phyloP scores from a whole-genome alignment of 371 early-diverging fungal genomes.

The Mucor lusitanicus region DNA sequence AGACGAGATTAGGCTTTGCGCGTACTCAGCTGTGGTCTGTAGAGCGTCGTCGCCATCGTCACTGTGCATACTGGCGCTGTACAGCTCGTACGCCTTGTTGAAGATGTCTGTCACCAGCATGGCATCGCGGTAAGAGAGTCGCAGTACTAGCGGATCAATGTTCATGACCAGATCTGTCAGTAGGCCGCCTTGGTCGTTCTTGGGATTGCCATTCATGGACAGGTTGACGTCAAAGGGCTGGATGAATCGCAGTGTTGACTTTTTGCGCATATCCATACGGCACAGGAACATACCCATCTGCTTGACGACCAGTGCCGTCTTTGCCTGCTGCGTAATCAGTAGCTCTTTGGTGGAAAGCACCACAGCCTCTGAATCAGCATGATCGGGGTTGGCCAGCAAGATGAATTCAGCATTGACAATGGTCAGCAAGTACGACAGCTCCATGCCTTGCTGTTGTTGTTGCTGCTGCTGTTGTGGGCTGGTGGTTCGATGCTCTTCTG shows the following conservation, averaged over 20 bases:
- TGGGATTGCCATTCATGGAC: slow-evolving; percentile 65
- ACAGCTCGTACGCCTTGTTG: slow-evolving; percentile 72
- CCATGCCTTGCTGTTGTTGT: slow-evolving; percentile 24
- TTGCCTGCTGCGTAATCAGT: slow-evolving; percentile 75
- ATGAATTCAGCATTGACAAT: slow-evolving; percentile 87
- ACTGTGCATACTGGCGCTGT: slow-evolving; percentile 19
- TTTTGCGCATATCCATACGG: slow-evolving; percentile 81
- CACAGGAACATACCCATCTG: slow-evolving; percentile 92
- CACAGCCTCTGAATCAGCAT: slow-evolving; percentile 82
- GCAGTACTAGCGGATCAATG: slow-evolving; percentile 69
- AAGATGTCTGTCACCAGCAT: slow-evolving; percentile 82
- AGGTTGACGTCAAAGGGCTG: slow-evolving; percentile 85
- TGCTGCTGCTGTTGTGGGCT: slow-evolving; percentile 8
- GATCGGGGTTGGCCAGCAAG: slow-evolving; percentile 80
- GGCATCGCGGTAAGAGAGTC: slow-evolving; percentile 84
- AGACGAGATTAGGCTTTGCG: slow-evolving; percentile 3
- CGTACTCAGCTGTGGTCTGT: neutral
- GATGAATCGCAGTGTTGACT: slow-evolving; percentile 83
- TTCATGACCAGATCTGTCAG: slow-evolving; percentile 50
- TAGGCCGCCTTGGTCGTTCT: slow-evolving; percentile 13
- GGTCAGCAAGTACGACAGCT: slow-evolving; percentile 70
- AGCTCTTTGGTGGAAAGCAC: slow-evolving; percentile 81
- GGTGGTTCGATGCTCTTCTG: neutral
- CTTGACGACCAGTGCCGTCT: slow-evolving; percentile 73
- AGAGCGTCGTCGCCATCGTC: neutral